Conservation (phyloP, 306 rosid genomes). For the Delonix regia region DNA sequence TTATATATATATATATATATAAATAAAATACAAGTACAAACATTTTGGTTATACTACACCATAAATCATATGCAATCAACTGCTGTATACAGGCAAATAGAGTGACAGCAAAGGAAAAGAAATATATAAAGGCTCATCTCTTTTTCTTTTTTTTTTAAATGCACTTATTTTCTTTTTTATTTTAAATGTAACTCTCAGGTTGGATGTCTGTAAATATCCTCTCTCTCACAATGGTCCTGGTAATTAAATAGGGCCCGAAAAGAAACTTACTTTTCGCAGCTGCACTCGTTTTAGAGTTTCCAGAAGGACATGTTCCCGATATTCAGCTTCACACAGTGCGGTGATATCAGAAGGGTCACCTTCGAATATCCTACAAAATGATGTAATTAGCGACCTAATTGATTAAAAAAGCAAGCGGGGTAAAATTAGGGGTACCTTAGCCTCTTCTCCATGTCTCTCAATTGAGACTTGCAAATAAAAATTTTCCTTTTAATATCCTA, state of each 20-base stretch:
- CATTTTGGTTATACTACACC: too few relatives aligned
- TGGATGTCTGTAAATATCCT: too few relatives aligned
- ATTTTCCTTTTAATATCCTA: slow-evolving; percentile 60
- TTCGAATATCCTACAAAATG: slow-evolving; percentile 57
- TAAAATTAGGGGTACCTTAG: slow-evolving; percentile 44
- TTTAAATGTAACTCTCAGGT: too few relatives aligned
- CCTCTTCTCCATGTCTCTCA: slow-evolving; percentile 55
- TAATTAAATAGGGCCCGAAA: background rate
- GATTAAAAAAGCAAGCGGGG: background rate
- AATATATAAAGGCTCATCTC: too few relatives aligned
- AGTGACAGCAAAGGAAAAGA: too few relatives aligned
- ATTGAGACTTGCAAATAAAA: slow-evolving; percentile 40
- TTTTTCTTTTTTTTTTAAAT: too few relatives aligned
- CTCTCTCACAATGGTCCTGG: too few relatives aligned
- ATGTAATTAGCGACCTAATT: background rate
- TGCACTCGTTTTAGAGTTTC: slow-evolving; percentile 57
- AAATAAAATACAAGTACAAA: too few relatives aligned
- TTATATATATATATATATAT: too few relatives aligned
- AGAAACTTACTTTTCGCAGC: slow-evolving; percentile 44
- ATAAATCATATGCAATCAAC: too few relatives aligned
- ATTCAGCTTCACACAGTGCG: slow-evolving; percentile 53
- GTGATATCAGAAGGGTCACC: slow-evolving; percentile 61
- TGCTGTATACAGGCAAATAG: too few relatives aligned
- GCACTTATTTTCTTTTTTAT: too few relatives aligned
- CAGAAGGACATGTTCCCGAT: slow-evolving; percentile 49